Conservation (phyloP, 2,329 filamentous ascomycete species). For the Calonectria pteridis region DNA sequence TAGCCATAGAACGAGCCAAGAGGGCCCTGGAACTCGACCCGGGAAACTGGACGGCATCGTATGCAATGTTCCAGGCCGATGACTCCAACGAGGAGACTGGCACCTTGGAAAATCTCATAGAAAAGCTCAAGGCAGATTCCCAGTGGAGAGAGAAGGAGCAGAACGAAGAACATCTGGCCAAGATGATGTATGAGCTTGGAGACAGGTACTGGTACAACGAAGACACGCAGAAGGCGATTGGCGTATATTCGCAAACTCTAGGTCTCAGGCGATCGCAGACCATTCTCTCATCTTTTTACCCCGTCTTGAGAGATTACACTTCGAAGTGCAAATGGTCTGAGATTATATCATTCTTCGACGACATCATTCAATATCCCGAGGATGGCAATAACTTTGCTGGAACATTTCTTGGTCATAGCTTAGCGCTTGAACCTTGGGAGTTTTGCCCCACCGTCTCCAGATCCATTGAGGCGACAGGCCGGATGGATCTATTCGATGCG, state of each 20-base stretch:
- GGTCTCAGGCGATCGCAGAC: background rate
- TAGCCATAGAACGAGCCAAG: background rate
- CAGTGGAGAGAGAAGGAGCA: conserved; percentile 1
- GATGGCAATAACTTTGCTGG: background rate
- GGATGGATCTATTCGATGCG: conserved; percentile 1
- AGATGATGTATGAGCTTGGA: conserved; percentile 12
- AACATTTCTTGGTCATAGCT: background rate
- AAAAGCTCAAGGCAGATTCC: background rate
- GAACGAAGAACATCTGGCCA: background rate
- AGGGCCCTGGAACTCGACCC: conserved; percentile 21
- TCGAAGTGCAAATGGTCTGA: background rate
- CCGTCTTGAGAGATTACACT: background rate
- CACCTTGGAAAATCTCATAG: background rate
- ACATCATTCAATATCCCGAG: background rate
- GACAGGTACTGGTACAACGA: conserved; percentile 12
- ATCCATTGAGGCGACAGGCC: background rate
- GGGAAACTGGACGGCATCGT: conserved; percentile 9
- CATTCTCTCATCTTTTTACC: background rate
- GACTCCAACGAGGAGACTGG: background rate
- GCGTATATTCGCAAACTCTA: conserved; percentile 11
- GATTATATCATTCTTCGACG: conserved; percentile 2
- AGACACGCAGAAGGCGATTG: background rate
- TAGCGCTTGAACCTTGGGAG: background rate
- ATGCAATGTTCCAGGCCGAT: background rate
- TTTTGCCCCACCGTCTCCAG: background rate